A percentile compares a stretch with the other conserved stretches of the same genome.
These are phyloP conservation scores for Lasiodiplodia hormozganensis DNA, from an alignment of 2,329 filamentous ascomycete species.

Conservation along the genomic window DNA sequence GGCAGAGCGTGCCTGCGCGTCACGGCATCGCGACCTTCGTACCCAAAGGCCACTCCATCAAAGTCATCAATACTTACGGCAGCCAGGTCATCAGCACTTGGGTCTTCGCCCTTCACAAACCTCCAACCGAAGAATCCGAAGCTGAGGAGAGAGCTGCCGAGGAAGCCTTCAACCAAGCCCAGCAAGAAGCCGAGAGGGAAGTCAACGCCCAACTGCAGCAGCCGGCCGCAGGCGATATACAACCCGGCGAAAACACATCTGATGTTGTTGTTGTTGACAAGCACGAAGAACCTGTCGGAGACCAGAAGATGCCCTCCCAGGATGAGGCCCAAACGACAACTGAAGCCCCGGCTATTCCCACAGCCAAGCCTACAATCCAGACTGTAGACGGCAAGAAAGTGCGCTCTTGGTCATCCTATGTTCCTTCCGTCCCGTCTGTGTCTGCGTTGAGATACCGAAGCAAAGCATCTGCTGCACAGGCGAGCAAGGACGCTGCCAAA, in stretches of 20 bases:
- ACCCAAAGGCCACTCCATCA: constrained; percentile 56
- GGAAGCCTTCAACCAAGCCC: constrained; percentile 29
- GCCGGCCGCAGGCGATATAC: neutral
- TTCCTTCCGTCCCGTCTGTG: constrained; percentile 31
- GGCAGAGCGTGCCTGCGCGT: constrained; percentile 56
- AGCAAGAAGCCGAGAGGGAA: constrained; percentile 32
- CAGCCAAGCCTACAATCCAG: constrained; percentile 32
- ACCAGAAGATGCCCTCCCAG: neutral
- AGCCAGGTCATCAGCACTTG: constrained; percentile 58
- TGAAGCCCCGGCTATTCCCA: constrained; percentile 23
- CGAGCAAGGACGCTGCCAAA: constrained; percentile 37
- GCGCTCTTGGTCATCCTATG: constrained; percentile 15
- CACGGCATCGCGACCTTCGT: constrained; percentile 60
- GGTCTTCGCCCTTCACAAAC: constrained; percentile 56
- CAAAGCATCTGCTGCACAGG: neutral
- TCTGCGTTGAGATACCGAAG: neutral
- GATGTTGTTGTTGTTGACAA: neutral
- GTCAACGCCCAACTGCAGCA: constrained; percentile 35
- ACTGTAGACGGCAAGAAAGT: constrained; percentile 30
- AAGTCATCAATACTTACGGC: constrained; percentile 59
- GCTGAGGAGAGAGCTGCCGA: constrained; percentile 40
- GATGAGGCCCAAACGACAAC: constrained; percentile 17
- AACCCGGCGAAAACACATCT: constrained; percentile 23
- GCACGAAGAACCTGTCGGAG: neutral
- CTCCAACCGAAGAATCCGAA: constrained; percentile 41